Percentiles rank a stretch among this genome's conserved stretches.
Conservation (phyloP, 768 basidiomycete species). For the Termitomyces sp. region DNA sequence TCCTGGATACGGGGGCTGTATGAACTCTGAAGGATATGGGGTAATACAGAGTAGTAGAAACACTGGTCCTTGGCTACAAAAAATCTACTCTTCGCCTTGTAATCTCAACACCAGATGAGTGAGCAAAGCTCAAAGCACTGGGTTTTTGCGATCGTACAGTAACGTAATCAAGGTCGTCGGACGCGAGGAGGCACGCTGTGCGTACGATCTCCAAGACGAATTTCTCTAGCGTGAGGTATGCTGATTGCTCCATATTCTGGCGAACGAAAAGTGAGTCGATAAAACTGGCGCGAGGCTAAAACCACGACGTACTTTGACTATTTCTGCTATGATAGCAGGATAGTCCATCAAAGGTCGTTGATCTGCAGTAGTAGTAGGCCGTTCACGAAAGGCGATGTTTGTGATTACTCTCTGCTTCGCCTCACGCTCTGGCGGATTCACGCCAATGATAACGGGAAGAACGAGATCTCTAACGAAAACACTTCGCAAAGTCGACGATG, state of each 20-base stretch:
- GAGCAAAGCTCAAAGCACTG: slow-evolving; percentile 62
- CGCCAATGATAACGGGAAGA: slow-evolving; percentile 57
- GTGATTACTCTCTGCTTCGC: slow-evolving; percentile 59
- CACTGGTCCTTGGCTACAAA: too few relatives aligned
- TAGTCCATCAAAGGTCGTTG: slow-evolving; percentile 30
- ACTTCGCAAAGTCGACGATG: slow-evolving; percentile 12
- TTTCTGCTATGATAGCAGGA: slow-evolving; percentile 23
- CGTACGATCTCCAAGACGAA: slow-evolving; percentile 43
- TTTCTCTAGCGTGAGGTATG: slow-evolving; percentile 58
- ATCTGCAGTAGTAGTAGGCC: neutral
- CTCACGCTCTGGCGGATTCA: slow-evolving; percentile 63
- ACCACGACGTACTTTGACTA: slow-evolving; percentile 27
- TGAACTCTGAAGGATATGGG: too few relatives aligned
- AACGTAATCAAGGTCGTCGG: slow-evolving; percentile 29
- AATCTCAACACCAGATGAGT: slow-evolving; percentile 58
- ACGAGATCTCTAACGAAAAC: slow-evolving; percentile 41
- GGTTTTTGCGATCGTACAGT: slow-evolving; percentile 62
- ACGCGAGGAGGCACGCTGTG: slow-evolving; percentile 25
- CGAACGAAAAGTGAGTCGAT: neutral
- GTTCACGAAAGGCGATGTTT: slow-evolving; percentile 42
- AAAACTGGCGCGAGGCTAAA: neutral
- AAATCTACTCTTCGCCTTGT: slow-evolving; percentile 33
- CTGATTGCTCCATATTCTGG: slow-evolving; percentile 43
- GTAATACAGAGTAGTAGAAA: too few relatives aligned
- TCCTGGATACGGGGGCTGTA: too few relatives aligned